Conservation (phyloP, 495 filamentous ascomycete genomes). For the Penicillium robsamsonii region DNA sequence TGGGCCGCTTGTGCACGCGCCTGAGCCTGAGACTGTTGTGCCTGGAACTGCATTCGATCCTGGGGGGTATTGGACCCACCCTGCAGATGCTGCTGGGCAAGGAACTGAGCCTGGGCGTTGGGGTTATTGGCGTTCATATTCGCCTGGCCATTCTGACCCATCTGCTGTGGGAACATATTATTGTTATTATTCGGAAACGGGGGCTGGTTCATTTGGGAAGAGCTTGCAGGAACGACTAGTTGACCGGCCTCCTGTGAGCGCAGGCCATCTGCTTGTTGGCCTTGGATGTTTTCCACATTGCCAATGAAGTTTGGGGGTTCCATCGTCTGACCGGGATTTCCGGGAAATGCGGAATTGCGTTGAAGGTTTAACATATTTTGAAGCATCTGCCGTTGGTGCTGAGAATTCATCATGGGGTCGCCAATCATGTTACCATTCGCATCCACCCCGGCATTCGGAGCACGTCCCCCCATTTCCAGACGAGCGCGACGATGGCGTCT, state of each 20-base stretch:
- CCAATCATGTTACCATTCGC: constrained; percentile 37
- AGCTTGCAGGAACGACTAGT: constrained; percentile 64
- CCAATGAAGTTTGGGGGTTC: constrained; percentile 51
- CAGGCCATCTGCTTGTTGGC: constrained; percentile 60
- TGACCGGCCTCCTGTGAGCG: constrained; percentile 65
- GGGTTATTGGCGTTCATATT: constrained; percentile 38
- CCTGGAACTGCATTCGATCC: constrained; percentile 39
- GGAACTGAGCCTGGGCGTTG: constrained; percentile 37
- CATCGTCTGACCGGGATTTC: constrained; percentile 38
- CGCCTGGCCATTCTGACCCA: constrained; percentile 38
- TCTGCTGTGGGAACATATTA: constrained; percentile 41
- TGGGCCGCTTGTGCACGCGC: constrained; percentile 44
- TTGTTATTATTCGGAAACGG: constrained; percentile 31
- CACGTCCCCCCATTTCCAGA: constrained; percentile 35
- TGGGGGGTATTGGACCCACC: constrained; percentile 39
- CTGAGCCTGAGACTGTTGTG: constrained; percentile 37
- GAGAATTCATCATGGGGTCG: constrained; percentile 38
- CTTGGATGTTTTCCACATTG: constrained; percentile 54
- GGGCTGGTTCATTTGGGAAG: constrained; percentile 47
- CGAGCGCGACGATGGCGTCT: constrained; percentile 35
- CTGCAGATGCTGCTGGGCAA: constrained; percentile 39
- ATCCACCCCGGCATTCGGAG: constrained; percentile 29
- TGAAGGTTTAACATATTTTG: constrained; percentile 48
- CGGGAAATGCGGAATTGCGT: constrained; percentile 38
- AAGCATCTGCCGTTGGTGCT: constrained; percentile 42